A percentile compares a stretch with the other conserved stretches of the same genome.
phyloP scores from a whole-genome alignment of 1,139 yeast species.

The Lodderomyces pseudojiufengensis region DNA sequence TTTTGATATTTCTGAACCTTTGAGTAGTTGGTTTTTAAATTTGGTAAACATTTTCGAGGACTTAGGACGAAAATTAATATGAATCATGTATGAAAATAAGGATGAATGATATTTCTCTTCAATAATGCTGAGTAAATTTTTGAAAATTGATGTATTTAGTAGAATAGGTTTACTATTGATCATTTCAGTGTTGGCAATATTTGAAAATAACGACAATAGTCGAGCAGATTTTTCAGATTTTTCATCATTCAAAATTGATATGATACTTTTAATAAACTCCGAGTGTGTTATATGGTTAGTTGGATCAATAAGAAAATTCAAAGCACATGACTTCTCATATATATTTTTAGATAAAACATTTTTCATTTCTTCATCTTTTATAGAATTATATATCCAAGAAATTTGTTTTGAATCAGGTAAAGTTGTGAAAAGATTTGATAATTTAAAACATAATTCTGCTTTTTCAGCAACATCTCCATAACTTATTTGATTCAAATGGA shows the following conservation, averaged over 20 bases:
- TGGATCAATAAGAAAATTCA: constrained; percentile 27
- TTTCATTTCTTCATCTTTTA: constrained; percentile 22
- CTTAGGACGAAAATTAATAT: constrained; percentile 31
- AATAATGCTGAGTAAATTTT: constrained; percentile 19
- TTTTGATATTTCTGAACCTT: constrained; percentile 31
- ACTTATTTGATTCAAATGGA: constrained; percentile 26
- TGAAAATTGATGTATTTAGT: constrained; percentile 18
- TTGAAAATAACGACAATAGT: constrained; percentile 23
- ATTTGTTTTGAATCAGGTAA: constrained; percentile 18
- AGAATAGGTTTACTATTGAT: constrained; percentile 25
- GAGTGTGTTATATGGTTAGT: constrained; percentile 15
- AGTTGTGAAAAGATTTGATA: constrained; percentile 29
- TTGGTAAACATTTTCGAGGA: constrained; percentile 14
- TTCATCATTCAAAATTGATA: constrained; percentile 16
- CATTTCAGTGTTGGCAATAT: constrained; percentile 21
- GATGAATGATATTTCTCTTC: constrained; percentile 21
- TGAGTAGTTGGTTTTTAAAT: constrained; percentile 23
- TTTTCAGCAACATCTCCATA: constrained; percentile 23
- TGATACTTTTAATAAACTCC: constrained; percentile 20
- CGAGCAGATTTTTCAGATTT: constrained; percentile 16
- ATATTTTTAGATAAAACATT: constrained; percentile 9
- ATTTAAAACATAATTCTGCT: constrained; percentile 26
- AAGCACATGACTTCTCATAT: constrained; percentile 15
- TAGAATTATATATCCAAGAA: constrained; percentile 10
- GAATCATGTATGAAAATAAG: constrained; percentile 32